Evolutionary conservation across 805 yeast species (phyloP).

Genomic region (Schizosaccharomyces cryophilus): DNA sequence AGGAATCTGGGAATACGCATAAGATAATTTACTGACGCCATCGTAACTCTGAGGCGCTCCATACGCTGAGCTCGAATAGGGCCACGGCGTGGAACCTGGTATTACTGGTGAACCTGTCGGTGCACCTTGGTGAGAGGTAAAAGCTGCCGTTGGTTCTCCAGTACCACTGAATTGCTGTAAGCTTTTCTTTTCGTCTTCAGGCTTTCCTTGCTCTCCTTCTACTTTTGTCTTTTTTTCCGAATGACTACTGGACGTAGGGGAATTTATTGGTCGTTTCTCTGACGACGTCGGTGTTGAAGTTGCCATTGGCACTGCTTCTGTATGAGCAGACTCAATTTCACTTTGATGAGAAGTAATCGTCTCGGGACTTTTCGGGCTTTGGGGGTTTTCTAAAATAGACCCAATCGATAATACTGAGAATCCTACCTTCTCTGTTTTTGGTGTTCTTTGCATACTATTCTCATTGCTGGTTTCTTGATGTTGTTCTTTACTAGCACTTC

Average conservation of each 20-base stretch:
- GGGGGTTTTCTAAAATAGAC: not conserved
- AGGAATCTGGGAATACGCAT: not conserved
- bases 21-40: not conserved
- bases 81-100: too few relatives aligned
- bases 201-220: not conserved
- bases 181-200: too few relatives aligned
- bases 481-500: too few relatives aligned
- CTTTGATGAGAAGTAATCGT: not conserved
- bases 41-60: too few relatives aligned
- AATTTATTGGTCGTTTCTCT: not conserved
- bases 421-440: too few relatives aligned
- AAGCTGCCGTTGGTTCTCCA: too few relatives aligned
- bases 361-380: not conserved
- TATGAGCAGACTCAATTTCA: not conserved
- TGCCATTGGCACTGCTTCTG: not conserved
- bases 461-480: too few relatives aligned
- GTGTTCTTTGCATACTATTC: too few relatives aligned
- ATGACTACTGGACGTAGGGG: not conserved
- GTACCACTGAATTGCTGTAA: too few relatives aligned
- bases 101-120: too few relatives aligned
- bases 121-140: too few relatives aligned
- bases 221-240: not conserved
- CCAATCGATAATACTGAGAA: not conserved
- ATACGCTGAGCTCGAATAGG: too few relatives aligned
- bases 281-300: not conserved